A percentile compares a stretch with the other conserved stretches of the same genome.
These are phyloP conservation scores for Neurospora sp. DNA, from an alignment of 495 filamentous ascomycete genomes.

Conservation along the genomic window DNA sequence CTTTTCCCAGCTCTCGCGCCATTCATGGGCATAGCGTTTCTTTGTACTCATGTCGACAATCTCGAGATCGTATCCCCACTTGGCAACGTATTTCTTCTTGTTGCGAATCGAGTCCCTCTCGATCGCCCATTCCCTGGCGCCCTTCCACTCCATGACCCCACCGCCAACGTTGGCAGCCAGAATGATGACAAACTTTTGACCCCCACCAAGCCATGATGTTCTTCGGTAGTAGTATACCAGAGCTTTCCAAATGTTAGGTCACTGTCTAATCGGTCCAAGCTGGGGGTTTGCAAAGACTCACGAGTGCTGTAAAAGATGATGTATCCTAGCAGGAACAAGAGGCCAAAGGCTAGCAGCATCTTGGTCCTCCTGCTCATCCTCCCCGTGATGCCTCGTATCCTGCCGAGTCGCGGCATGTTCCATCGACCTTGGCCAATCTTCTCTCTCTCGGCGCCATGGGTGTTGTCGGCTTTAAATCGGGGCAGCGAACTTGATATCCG, in stretches of 20 bases:
- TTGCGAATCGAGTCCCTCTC: slow-evolving; percentile 94
- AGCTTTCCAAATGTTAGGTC: slow-evolving; percentile 18
- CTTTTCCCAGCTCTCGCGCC: slow-evolving; percentile 99
- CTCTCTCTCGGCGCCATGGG: slow-evolving; percentile 63
- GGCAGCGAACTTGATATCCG: slow-evolving; percentile 65
- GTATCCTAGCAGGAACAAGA: slow-evolving; percentile 52
- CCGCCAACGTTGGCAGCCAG: slow-evolving; percentile 89
- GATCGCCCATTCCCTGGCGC: slow-evolving; percentile 93
- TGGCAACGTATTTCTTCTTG: slow-evolving; percentile 75
- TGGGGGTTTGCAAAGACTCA: slow-evolving; percentile 33
- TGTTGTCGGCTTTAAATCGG: slow-evolving; percentile 42
- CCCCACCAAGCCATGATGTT: slow-evolving; percentile 56
- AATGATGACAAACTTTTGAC: slow-evolving; percentile 87
- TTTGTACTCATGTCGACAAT: slow-evolving; percentile 97
- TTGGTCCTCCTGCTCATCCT: slow-evolving; percentile 42
- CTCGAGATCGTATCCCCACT: slow-evolving; percentile 94
- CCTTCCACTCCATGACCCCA: slow-evolving; percentile 99
- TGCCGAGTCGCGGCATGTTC: slow-evolving; percentile 30
- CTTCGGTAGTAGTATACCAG: slow-evolving; percentile 40
- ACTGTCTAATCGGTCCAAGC: neutral
- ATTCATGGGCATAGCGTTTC: slow-evolving; percentile 97
- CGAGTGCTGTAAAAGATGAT: slow-evolving; percentile 60
- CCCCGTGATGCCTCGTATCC: slow-evolving; percentile 24
- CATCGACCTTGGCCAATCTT: slow-evolving; percentile 47
- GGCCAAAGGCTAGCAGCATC: slow-evolving; percentile 46